Conservation (phyloP, 306 rosid species). For the Echinosophora koreensis region DNA sequence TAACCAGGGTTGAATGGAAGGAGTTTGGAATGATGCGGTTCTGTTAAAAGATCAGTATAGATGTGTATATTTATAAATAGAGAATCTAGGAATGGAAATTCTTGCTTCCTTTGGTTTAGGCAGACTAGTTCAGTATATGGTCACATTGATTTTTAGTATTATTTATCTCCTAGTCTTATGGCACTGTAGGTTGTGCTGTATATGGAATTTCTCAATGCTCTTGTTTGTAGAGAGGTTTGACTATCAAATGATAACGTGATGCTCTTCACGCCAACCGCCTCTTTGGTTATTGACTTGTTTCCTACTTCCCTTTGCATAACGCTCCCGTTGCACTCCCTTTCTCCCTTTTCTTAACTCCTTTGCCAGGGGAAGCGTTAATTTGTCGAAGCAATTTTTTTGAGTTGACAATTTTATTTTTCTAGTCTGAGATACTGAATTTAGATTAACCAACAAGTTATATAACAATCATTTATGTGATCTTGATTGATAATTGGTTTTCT, state of each 20-base stretch:
- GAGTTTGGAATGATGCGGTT: conserved; percentile 41
- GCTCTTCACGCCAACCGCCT: background rate
- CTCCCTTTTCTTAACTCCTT: background rate
- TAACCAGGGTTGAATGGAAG: conserved; percentile 62
- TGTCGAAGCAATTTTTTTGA: background rate
- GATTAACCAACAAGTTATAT: background rate
- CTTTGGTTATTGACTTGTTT: background rate
- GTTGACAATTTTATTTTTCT: too few relatives aligned
- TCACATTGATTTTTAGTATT: conserved; percentile 69
- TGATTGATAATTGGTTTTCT: too few relatives aligned
- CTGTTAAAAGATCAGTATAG: conserved; percentile 52
- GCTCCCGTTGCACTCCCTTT: background rate
- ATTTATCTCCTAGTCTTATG: conserved; percentile 50
- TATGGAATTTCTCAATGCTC: conserved; percentile 71
- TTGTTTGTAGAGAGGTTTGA: conserved; percentile 66
- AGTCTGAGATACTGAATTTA: background rate
- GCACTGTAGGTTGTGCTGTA: conserved; percentile 70
- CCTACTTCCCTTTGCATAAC: background rate
- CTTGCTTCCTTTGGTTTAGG: conserved; percentile 68
- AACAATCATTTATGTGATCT: too few relatives aligned
- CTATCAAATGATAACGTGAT: conserved; percentile 44
- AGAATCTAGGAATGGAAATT: conserved; percentile 69
- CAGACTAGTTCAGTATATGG: conserved; percentile 62
- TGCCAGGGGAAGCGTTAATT: background rate
- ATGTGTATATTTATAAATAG: conserved; percentile 78